Base-by-base conservation (phyloP, 495 filamentous ascomycete species). In the Neohortaea acidophila region DNA sequence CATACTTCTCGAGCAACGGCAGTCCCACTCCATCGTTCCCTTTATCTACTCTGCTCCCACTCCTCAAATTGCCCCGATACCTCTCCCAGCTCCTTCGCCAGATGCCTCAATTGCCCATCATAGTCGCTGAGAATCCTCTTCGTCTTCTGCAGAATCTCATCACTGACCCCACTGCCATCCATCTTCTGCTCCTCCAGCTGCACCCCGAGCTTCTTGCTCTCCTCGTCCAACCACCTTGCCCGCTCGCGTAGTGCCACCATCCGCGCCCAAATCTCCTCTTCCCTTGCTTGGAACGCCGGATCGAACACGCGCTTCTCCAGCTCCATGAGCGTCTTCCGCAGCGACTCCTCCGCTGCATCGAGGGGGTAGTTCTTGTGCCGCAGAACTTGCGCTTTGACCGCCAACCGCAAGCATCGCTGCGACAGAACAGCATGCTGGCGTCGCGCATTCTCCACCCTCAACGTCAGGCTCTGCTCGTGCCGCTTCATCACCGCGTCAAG, bases 181-280 rank as follows among this genome's bases (percentile, higher is more conserved):
- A 66, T 61, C 6, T 58, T 55, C 55, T 58, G 64, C 45, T 42
- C 58, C 38, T 56, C 72, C 2, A 51, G 36, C 19, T 39, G 33
- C 57, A 49, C 70, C 43, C 69, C 74, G 38, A 68, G 55, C 52
- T 73, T 78, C 49, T 79, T 73, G 47, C 89, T 68, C 62, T 94
- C 86, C 35, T 68, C 67, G 58, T 84, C 78, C 45, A 99, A 61
- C 31, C 72, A 70, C 52, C 77, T 74, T 23, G 81, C 80, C 46
- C 84, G 72, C 44, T 87, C 83, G 47, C 82, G 66, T 24, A 94
- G 72, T 19, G 77, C 77, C 38, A 92, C 72, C 70, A 99, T 79
- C 22, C 91, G 67, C 24, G 89, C 91, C 89, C 89, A 99, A 34
- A 99, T 80, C 63, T 99, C 89, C 59, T 99, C 89, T 36, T 75